Conservation (phyloP, 2,329 filamentous ascomycete genomes). For the Penicillium sclerotiorum region DNA sequence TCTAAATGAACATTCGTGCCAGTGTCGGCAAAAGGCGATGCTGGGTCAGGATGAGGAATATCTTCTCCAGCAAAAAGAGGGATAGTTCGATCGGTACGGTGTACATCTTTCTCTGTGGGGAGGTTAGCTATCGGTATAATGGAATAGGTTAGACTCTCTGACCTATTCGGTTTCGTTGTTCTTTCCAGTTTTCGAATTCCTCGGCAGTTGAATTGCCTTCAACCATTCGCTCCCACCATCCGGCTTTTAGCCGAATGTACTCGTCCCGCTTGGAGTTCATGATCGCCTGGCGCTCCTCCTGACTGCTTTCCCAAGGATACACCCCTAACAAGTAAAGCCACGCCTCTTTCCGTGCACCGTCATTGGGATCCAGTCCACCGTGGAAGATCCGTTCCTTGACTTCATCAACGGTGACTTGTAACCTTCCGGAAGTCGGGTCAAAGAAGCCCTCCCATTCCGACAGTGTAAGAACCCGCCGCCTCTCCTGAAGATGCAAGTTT, state of each 20-base stretch:
- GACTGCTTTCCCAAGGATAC: slow-evolving; percentile 88
- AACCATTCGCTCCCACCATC: slow-evolving; percentile 93
- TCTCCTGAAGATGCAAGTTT: slow-evolving; percentile 73
- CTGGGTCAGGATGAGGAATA: slow-evolving; percentile 92
- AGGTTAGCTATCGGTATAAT: slow-evolving; percentile 37
- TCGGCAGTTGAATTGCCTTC: slow-evolving; percentile 79
- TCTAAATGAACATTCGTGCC: slow-evolving; percentile 98
- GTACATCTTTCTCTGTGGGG: slow-evolving; percentile 90
- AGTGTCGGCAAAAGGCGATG: slow-evolving; percentile 87
- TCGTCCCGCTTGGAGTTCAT: slow-evolving; percentile 86
- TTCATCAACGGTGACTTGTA: slow-evolving; percentile 83
- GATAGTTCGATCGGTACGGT: slow-evolving; percentile 91
- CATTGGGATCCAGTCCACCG: slow-evolving; percentile 82
- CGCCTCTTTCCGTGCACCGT: slow-evolving; percentile 92
- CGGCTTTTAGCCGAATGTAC: slow-evolving; percentile 88
- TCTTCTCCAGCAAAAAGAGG: slow-evolving; percentile 97
- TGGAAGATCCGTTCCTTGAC: slow-evolving; percentile 98
- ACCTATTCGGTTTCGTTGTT: slow-evolving; percentile 93
- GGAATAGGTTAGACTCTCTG: slow-evolving; percentile 40
- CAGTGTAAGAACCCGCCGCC: slow-evolving; percentile 73
- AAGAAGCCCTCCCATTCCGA: slow-evolving; percentile 94
- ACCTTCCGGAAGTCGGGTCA: slow-evolving; percentile 69
- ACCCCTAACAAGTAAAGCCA: slow-evolving; percentile 94
- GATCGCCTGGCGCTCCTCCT: slow-evolving; percentile 79
- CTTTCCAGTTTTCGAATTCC: slow-evolving; percentile 92